Evolutionary conservation across 192 early-diverging fungal species (phyloP).

Genomic region (Coemansia sp.): DNA sequence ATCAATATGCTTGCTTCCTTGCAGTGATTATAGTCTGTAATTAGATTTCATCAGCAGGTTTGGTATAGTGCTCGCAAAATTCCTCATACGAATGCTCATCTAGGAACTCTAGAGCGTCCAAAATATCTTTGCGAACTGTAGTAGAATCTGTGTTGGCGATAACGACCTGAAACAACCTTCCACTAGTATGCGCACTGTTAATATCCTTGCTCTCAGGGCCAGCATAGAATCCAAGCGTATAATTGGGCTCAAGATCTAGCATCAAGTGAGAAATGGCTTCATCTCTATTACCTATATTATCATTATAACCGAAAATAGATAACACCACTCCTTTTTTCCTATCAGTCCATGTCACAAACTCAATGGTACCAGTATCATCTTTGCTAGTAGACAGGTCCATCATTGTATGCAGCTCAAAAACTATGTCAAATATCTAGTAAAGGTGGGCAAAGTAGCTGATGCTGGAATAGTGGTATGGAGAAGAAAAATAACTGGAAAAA

Average conservation of each 20-base stretch:
- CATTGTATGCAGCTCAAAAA: not conserved
- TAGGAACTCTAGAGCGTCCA: no score
- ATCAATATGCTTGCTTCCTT: no score
- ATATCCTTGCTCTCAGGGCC: not conserved
- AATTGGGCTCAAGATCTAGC: not conserved
- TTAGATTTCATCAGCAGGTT: not conserved
- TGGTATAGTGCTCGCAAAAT: no score
- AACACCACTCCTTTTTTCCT: not conserved
- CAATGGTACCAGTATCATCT: not conserved
- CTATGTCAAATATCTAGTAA: not conserved
- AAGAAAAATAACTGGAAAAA: not conserved
- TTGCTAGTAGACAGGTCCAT: not conserved
- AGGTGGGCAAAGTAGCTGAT: not conserved
- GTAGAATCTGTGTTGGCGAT: not conserved
- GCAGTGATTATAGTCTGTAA: not conserved
- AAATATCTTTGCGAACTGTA: not conserved
- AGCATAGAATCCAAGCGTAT: not conserved
- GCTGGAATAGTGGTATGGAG: not conserved
- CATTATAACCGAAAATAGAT: not conserved
- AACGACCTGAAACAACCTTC: not conserved
- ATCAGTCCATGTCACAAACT: not conserved
- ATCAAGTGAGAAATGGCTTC: not conserved
- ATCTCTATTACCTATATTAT: not conserved
- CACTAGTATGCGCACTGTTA: not conserved
- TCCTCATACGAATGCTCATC: no score